Conservation (phyloP, 2,329 filamentous ascomycete species). For the Hortaea werneckii region DNA sequence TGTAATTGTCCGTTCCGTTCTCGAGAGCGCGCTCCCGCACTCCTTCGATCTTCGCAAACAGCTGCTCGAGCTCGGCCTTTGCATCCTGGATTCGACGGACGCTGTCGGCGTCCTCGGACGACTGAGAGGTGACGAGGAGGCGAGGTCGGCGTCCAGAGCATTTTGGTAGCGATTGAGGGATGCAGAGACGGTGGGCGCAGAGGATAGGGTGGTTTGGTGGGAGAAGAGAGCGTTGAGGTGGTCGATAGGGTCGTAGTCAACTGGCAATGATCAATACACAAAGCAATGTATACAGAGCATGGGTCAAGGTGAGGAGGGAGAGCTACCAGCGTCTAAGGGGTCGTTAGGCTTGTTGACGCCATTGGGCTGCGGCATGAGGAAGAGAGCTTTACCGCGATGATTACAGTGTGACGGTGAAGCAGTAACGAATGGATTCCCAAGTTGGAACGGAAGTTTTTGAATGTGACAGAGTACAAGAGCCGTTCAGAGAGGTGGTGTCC, state of each 20-base stretch:
- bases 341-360: constrained; percentile 4
- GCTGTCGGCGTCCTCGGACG: constrained; percentile 75
- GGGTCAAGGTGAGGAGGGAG: not conserved
- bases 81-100: constrained; percentile 85
- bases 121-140: constrained; percentile 63
- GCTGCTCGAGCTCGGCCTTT: constrained; percentile 75
- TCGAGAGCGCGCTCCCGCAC: constrained; percentile 80
- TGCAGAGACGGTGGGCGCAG: constrained; percentile 63
- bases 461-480: no score
- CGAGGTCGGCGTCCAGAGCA: constrained; percentile 72
- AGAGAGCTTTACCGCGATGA: not conserved
- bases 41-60: constrained; percentile 91
- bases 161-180: constrained; percentile 66
- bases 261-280: constrained; percentile 28
- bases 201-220: constrained; percentile 72
- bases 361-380: constrained; percentile 8
- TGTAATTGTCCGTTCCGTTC: constrained; percentile 93
- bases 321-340: constrained; percentile 9
- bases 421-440: no score
- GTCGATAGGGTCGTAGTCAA: constrained; percentile 83
- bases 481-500: not conserved
- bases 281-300: not conserved
- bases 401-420: not conserved
- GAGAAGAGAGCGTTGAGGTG: constrained; percentile 92
- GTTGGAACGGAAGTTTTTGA: no score